Evolutionary conservation across 202 grass and related monocot species (phyloP).

Genomic region (Bolboschoenoplectus hybrid): DNA sequence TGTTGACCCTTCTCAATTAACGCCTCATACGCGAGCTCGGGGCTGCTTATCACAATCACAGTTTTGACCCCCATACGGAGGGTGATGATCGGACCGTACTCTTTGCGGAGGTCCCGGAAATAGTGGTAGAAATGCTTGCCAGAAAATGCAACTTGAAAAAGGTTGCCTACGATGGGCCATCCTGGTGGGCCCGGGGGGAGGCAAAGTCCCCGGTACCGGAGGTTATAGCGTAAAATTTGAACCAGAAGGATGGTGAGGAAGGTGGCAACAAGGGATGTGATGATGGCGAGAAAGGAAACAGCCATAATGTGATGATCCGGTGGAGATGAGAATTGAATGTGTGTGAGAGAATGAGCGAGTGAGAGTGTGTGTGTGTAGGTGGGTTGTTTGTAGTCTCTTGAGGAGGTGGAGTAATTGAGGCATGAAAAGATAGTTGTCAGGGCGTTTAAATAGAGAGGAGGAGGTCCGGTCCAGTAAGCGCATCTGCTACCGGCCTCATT

Average conservation of each 20-base stretch:
- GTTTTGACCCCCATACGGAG: constrained; percentile 88
- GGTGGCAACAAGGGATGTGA: constrained; percentile 29
- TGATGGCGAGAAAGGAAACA: constrained; percentile 13
- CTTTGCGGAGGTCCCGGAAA: constrained; percentile 52
- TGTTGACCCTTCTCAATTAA: constrained; percentile 66
- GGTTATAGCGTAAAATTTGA: constrained; percentile 43
- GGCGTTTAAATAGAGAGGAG: neutral
- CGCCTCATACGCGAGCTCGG: constrained; percentile 70
- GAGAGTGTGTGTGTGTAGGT: neutral
- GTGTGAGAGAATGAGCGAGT: neutral
- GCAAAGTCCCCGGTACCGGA: constrained; percentile 46
- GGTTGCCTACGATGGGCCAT: constrained; percentile 80
- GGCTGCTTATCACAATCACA: constrained; percentile 72
- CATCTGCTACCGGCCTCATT: constrained; percentile 32
- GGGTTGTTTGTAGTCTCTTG: neutral
- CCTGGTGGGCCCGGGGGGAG: constrained; percentile 68
- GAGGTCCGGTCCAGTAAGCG: neutral
- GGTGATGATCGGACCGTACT: constrained; percentile 76
- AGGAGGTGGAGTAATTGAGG: constrained; percentile 27
- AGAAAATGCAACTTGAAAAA: constrained; percentile 77
- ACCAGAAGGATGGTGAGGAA: constrained; percentile 18
- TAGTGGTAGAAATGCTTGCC: constrained; percentile 86
- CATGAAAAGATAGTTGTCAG: constrained; percentile 17
- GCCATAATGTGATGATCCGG: neutral
- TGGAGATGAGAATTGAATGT: constrained; percentile 25